Evolutionary conservation across 2,329 filamentous ascomycete species (phyloP).

Genomic region (Colletotrichum musicola): DNA sequence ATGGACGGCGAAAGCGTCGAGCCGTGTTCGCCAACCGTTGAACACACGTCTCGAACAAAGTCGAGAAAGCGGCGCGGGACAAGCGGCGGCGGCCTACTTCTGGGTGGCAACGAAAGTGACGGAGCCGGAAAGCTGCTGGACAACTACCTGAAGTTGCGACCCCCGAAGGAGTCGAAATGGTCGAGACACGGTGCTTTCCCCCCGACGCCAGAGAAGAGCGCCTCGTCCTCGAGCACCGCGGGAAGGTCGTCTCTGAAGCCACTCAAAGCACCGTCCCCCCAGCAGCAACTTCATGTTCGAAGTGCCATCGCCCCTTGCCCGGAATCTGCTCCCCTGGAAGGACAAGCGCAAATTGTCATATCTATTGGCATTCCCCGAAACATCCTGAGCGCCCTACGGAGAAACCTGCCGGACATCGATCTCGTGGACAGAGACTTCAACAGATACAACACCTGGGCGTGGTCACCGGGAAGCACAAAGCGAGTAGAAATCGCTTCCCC

Average conservation of each 20-base stretch:
- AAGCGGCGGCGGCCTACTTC: conserved; percentile 1
- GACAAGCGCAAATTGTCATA: conserved; percentile 58
- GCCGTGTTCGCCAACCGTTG: background rate
- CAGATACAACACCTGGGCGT: conserved; percentile 50
- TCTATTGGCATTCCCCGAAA: conserved; percentile 61
- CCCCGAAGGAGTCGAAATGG: conserved; percentile 41
- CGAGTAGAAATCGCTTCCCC: conserved; percentile 46
- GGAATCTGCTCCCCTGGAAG: conserved; percentile 29
- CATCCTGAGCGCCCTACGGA: conserved; percentile 64
- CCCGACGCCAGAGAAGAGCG: background rate
- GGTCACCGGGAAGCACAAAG: conserved; percentile 48
- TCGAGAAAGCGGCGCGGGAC: background rate
- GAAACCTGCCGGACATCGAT: conserved; percentile 60
- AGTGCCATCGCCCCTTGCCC: conserved; percentile 36
- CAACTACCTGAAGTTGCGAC: conserved; percentile 49
- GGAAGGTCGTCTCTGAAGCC: background rate
- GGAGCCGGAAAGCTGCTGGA: conserved; percentile 46
- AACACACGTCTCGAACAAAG: background rate
- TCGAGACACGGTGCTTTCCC: background rate
- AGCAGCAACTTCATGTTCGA: background rate
- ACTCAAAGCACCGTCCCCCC: background rate
- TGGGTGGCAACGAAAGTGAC: conserved; percentile 15
- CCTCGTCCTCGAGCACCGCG: background rate
- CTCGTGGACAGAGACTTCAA: conserved; percentile 73
- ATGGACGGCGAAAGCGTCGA: background rate